Base-by-base conservation (phyloP, 768 basidiomycete genomes). In the Psilocybe azurescens region DNA sequence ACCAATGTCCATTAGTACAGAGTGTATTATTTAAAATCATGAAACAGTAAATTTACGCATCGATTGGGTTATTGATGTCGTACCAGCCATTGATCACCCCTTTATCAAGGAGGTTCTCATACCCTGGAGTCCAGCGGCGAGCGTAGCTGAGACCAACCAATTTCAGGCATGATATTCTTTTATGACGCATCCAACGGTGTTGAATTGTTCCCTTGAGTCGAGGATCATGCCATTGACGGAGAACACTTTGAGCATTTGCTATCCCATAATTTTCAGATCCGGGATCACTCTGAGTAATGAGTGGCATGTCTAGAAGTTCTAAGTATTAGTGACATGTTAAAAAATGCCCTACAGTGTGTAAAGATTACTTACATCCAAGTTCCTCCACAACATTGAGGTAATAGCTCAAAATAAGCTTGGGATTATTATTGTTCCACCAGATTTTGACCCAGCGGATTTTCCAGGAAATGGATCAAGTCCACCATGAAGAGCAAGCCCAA, bases 221-320 rank as follows among this genome's bases (percentile, higher is more conserved):
- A 54, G 2, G 76, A 72, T 81, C 82, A 80, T 14, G 62, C 20
- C 33, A 53, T 71, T 82, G 82, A 1, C 75, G 72, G 0, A 81
- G 67, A 2, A 65, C 32, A 0, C 80, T 81, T 3, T 83, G 80
- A 0, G 65, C 72, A 66, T 83, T 81, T 10, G 81, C 82, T 38
- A 82, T 70, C 1, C 75, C 74, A 65, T 73, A 75, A 58, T 82
- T 83, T 60, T 82, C 80, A 0, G 70, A 64, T 1, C 81, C 81
- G 2, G 67, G 76, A 66, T 83, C 80, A 57, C 78, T 81, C 59
- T 81, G 81, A 0, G 80, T 81, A 0, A 79, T 62, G 0, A 82
- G 57, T 1, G 81, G 77, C 2, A 82, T 66, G 36, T 33, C 74
- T 76, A 48, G 13, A 53, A 30, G 57, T 52, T 11, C 58, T 29